Base-by-base conservation (phyloP, 2,329 filamentous ascomycete genomes). In the Cladosporium sp. region DNA sequence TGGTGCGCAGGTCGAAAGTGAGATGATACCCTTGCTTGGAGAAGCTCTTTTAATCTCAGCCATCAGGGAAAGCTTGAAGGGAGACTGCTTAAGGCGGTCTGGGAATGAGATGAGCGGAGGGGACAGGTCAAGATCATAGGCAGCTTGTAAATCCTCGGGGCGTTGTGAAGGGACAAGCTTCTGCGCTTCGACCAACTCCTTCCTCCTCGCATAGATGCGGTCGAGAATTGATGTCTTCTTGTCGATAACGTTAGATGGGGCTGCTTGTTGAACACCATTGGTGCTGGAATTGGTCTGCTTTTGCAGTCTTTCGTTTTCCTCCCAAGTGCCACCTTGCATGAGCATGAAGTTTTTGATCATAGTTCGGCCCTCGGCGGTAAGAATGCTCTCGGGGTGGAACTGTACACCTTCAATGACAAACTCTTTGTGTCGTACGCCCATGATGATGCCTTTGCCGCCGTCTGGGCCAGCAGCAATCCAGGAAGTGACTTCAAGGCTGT, bases 21-120 rank as follows among this genome's bases (percentile, higher is more conserved):
- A 90, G 61, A 99, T 97, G 37, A 95, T 84, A 20, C 94, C 95
- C 75, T 99, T 99, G 1, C 93, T 97, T 1, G 94, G 94, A 8
- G 94, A 97, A 3, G 89, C 95, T 58, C 94, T 85, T 77, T 99
- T 99, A 72, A 99, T 96, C 73, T 99, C 94, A 12, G 94, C 93
- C 88, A 97, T 92, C 10, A 99, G 80, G 1, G 93, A 88, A n/a
- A 97, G 79, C n/a, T 89, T 84, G 68, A 91, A 96, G 1, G 90
- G 86, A 4, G 91, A 91, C 71, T 91, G 84, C 63, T 87, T 84
- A 62, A 99, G 77, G 42, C 94, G 85, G 59, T 87, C 82, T 52
- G 91, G 82, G 64, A 97, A 91, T 0, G 88, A 83, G 32, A 97
- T 83, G 61, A 89, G 85, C 7, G 94, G 89, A 39, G 94, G 94